phyloP scores from a whole-genome alignment of 2,329 filamentous ascomycete genomes.

The Botrytis deweyae region DNA sequence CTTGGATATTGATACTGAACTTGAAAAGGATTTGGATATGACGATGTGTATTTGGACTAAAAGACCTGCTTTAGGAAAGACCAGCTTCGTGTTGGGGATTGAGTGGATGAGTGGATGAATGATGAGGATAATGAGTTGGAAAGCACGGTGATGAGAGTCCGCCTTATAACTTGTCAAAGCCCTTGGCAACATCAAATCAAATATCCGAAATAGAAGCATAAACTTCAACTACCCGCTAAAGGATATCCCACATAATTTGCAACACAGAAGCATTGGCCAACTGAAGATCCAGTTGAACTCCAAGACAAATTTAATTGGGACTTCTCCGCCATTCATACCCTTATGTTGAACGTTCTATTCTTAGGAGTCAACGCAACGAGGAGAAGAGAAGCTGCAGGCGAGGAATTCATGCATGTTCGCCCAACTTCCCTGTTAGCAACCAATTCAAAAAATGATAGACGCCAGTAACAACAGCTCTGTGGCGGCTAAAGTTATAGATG shows the following conservation, averaged over 20 bases:
- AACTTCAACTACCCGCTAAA: neutral
- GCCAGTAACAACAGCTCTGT: neutral
- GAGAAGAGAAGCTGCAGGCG: neutral
- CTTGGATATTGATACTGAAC: constrained; percentile 22
- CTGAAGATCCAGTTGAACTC: neutral
- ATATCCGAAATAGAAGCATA: neutral
- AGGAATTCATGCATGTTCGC: constrained; percentile 4
- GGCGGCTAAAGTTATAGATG: neutral
- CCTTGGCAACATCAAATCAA: neutral
- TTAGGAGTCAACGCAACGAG: neutral
- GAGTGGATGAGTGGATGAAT: constrained; percentile 8
- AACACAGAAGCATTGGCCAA: constrained; percentile 7
- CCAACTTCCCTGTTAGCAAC: neutral
- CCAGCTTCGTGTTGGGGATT: neutral
- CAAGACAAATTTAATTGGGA: neutral
- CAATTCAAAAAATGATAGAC: neutral
- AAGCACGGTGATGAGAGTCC: neutral
- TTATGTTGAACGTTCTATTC: constrained; percentile 6
- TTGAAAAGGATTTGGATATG: neutral
- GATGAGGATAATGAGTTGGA: neutral
- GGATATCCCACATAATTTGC: neutral
- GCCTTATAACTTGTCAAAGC: constrained; percentile 10
- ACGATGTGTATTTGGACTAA: neutral
- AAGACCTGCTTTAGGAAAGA: constrained; percentile 9
- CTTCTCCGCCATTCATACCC: neutral